These are phyloP conservation scores for Adenanthera pavonina DNA, from an alignment of 306 rosid genomes.

Conservation along the genomic window DNA sequence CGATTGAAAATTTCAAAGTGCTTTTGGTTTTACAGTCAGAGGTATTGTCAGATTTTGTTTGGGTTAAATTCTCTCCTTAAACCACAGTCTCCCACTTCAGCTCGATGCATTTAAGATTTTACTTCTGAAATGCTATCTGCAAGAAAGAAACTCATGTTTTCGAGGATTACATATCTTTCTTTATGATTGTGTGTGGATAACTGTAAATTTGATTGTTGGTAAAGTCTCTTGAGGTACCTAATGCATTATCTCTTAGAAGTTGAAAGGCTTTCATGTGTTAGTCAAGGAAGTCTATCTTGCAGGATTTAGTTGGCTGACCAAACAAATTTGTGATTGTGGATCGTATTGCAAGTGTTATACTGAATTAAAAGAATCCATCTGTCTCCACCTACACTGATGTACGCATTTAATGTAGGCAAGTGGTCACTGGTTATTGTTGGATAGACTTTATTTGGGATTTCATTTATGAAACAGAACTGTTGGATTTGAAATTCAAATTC, in stretches of 20 bases:
- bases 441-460: background rate
- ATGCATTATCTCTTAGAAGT: background rate
- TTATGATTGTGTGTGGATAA: background rate
- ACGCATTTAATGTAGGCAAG: background rate
- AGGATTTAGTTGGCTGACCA: conserved; percentile 11
- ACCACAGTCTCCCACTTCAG: background rate
- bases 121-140: background rate
- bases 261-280: background rate
- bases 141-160: background rate
- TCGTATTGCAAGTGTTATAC: background rate
- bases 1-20: background rate
- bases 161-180: background rate
- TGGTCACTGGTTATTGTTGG: background rate
- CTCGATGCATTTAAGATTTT: background rate
- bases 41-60: background rate
- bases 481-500: background rate
- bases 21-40: too few species aligned
- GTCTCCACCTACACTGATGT: conserved; percentile 2
- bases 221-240: background rate
- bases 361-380: conserved; percentile 2
- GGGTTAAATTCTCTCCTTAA: background rate
- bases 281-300: background rate
- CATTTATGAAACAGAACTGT: background rate
- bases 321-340: background rate
- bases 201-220: background rate